These are phyloP conservation scores for Ceraceosorus bombacis DNA, from an alignment of 1,284 basidiomycete genomes.

Conservation along the genomic window DNA sequence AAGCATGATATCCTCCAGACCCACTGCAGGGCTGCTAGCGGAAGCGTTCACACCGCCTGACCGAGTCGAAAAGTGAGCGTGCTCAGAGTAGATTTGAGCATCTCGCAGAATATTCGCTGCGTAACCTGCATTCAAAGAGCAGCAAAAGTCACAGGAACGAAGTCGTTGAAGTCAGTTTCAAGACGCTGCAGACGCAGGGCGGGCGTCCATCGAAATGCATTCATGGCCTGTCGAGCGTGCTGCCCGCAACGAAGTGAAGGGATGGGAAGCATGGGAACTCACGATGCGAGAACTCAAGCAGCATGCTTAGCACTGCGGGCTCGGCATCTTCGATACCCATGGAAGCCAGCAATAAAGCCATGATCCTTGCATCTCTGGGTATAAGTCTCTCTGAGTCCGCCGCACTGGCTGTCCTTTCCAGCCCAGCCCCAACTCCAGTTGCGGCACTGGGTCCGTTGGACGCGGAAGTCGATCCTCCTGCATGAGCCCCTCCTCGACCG, in stretches of 20 bases:
- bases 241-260: neutral
- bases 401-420: neutral
- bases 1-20: constrained; percentile 81
- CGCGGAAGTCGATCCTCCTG: too few species aligned
- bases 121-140: constrained; percentile 56
- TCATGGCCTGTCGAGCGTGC: too few species aligned
- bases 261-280: constrained; percentile 19
- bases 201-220: too few species aligned
- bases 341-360: constrained; percentile 82
- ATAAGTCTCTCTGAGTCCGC: constrained; percentile 6
- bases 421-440: too few species aligned
- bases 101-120: constrained; percentile 83
- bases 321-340: constrained; percentile 92
- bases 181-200: too few species aligned
- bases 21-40: constrained; percentile 40
- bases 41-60: neutral
- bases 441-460: too few species aligned
- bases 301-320: constrained; percentile 83
- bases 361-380: constrained; percentile 81
- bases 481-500: too few species aligned
- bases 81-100: constrained; percentile 85
- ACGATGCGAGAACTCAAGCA: constrained; percentile 90
- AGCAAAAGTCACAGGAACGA: neutral
- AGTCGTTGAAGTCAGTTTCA: constrained; percentile 4
- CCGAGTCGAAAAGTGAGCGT: constrained; percentile 55